phyloP scores from a whole-genome alignment of 148 eudicot species.

The Camellia granthamiana region DNA sequence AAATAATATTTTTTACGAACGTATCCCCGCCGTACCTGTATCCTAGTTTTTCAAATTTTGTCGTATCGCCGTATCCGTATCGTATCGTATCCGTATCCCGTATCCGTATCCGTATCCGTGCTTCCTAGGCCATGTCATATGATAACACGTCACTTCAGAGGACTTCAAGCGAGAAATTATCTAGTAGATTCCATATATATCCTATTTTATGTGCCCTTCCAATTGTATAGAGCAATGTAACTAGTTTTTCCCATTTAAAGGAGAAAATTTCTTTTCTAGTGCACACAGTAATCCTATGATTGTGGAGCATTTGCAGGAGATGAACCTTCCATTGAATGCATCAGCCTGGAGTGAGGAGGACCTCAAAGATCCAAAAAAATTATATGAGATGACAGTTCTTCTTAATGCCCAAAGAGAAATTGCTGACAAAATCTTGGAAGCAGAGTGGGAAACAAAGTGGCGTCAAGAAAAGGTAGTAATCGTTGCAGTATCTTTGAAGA shows the following conservation, averaged over 20 bases:
- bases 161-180: neutral
- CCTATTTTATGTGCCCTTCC: too few species aligned
- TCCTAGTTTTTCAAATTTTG: too few species aligned
- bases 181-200: too few species aligned
- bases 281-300: neutral
- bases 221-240: too few species aligned
- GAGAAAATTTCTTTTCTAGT: neutral
- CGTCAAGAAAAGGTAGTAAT: conserved; percentile 73
- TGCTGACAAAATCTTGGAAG: conserved; percentile 73
- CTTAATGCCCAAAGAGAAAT: conserved; percentile 86
- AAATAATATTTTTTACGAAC: too few species aligned
- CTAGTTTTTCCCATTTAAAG: too few species aligned
- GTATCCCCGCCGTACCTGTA: too few species aligned
- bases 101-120: too few species aligned
- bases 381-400: conserved; percentile 82
- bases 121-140: too few species aligned
- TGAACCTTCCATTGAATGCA: conserved; percentile 72
- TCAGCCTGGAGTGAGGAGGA: conserved; percentile 88
- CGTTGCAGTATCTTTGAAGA: neutral
- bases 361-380: conserved; percentile 83
- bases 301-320: conserved; percentile 47
- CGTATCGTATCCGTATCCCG: too few species aligned
- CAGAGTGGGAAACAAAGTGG: conserved; percentile 91
- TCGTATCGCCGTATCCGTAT: too few species aligned
- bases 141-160: too few species aligned